Evolutionary conservation across 2,329 filamentous ascomycete genomes (phyloP), one percentile per base, ranked within the genome.

Genomic region (Zopfia rhizophila): DNA sequence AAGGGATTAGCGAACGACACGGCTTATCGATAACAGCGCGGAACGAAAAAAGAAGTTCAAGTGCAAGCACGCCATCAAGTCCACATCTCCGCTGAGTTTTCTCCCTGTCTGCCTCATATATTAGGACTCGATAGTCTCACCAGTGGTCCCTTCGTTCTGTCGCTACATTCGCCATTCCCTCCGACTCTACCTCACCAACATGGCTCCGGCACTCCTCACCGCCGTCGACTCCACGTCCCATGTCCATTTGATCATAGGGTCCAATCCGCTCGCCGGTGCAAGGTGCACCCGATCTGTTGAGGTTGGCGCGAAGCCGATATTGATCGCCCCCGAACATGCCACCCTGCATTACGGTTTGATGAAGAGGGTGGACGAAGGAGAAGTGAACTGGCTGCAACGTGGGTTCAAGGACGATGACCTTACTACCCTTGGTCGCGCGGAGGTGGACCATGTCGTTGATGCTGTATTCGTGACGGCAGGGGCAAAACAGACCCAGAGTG

Each of bases 191-290:
- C 7, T 19, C 13, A n/a, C n/a, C 5, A 25, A n/a, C 42, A 78
- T 79, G 76, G 61, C 70, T 23, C 75, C 79, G 25, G 78, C 86
- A 3, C 79, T 95, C 38, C 84, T 95, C 35, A 87, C 89, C 32
- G 86, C 89, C 36, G 80, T 88, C 56, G 85, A 91, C 67, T 87
- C 85, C 63, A 79, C 79, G 38, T 81, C 77, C 35, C 88, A 90
- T 65, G 72, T 92, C 28, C 94, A 99, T 70, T 80, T 99, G 46
- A 84, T 99, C 62, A 73, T 97, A 53, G 94, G 94, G 48, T 86
- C 88, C 23, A 94, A 92, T 63, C 86, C 93, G 11, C 82, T 99
- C 28, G 93, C 94, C n/a, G 88, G 88, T 39, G 83, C 91, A 22
- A 84, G 94, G 60, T 95, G 90, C 74, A 76, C 82, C 10, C 89